phyloP scores from a whole-genome alignment of 2,329 filamentous ascomycete species.

The Alternaria sp. region DNA sequence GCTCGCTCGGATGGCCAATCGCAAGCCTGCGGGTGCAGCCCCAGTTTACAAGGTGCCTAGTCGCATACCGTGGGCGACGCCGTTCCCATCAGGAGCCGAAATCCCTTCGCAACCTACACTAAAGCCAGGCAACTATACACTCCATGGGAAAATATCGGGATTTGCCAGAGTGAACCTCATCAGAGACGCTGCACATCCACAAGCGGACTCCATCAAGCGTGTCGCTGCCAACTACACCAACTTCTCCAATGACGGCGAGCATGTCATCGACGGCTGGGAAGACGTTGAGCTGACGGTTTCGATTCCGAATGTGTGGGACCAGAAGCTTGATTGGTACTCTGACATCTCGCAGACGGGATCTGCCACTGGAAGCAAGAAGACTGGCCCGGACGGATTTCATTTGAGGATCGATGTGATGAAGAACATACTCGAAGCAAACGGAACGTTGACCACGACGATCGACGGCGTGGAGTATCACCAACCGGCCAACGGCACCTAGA shows the following conservation, averaged over 20 bases:
- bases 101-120: background rate
- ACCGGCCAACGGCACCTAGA: conserved; percentile 44
- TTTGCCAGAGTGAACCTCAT: conserved; percentile 21
- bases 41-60: conserved; percentile 36
- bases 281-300: conserved; percentile 34
- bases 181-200: background rate
- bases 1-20: conserved; percentile 49
- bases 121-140: conserved; percentile 13
- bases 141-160: conserved; percentile 17
- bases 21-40: conserved; percentile 30
- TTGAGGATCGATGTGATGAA: conserved; percentile 47
- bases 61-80: conserved; percentile 45
- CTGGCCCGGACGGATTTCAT: conserved; percentile 49
- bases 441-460: conserved; percentile 49
- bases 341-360: conserved; percentile 46
- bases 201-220: conserved; percentile 17
- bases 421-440: conserved; percentile 53
- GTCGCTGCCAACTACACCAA: conserved; percentile 46
- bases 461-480: conserved; percentile 49
- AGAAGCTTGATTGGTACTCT: conserved; percentile 49
- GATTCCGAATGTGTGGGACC: conserved; percentile 23
- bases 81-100: conserved; percentile 32
- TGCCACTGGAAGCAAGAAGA: conserved; percentile 46
- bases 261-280: conserved; percentile 46
- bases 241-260: conserved; percentile 47